phyloP scores from a whole-genome alignment of 768 basidiomycete genomes.

The Mycena rosella region DNA sequence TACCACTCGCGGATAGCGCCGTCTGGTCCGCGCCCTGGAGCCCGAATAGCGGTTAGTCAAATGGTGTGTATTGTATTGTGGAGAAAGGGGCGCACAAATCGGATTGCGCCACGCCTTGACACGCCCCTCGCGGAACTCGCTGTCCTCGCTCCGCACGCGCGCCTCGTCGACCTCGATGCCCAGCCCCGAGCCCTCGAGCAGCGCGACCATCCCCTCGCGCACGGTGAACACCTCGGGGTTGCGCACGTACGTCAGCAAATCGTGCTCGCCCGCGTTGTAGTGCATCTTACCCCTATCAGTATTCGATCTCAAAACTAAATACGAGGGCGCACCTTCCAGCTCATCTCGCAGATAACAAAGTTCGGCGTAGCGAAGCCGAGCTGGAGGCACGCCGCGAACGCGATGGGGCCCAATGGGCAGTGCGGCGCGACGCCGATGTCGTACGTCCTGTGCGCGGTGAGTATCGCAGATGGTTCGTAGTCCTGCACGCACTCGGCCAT shows the following conservation, averaged over 20 bases:
- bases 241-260: conserved; percentile 71
- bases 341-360: conserved; percentile 60
- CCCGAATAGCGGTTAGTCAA: background rate
- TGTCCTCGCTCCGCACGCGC: conserved; percentile 52
- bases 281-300: conserved; percentile 63
- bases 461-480: background rate
- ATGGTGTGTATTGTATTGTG: background rate
- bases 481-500: conserved; percentile 53
- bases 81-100: conserved; percentile 44
- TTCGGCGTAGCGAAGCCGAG: conserved; percentile 71
- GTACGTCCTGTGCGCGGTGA: conserved; percentile 61
- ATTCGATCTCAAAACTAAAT: too few relatives aligned
- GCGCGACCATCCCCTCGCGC: conserved; percentile 63
- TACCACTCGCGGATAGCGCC: conserved; percentile 13
- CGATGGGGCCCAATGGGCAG: conserved; percentile 79
- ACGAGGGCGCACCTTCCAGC: conserved; percentile 59
- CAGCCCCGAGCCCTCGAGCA: conserved; percentile 66
- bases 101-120: conserved; percentile 56
- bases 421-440: conserved; percentile 82
- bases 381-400: conserved; percentile 78
- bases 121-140: conserved; percentile 37
- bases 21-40: conserved; percentile 11
- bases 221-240: conserved; percentile 67
- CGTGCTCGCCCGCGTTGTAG: conserved; percentile 69
- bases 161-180: conserved; percentile 74